A percentile compares a stretch with the other conserved stretches of the same genome.
Conservation (phyloP, 495 filamentous ascomycete genomes). For the Aspergillus olivimuriae region DNA sequence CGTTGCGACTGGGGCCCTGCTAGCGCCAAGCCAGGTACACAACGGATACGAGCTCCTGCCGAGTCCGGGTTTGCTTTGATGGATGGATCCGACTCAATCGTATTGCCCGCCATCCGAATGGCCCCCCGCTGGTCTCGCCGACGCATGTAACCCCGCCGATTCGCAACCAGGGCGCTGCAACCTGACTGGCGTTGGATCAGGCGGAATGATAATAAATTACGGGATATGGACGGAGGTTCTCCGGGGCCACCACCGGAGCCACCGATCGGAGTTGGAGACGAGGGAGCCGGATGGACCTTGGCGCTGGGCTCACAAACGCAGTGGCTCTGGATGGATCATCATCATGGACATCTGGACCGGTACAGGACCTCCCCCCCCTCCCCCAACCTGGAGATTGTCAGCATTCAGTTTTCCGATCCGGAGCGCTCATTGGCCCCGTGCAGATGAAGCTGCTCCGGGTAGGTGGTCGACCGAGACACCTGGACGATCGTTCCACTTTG, state of each 20-base stretch:
- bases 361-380: background rate
- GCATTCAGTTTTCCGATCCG: conserved; percentile 3
- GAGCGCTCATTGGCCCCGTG: background rate
- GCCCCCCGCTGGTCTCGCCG: background rate
- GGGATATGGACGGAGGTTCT: too few relatives aligned
- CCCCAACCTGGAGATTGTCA: conserved; percentile 2
- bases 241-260: too few relatives aligned
- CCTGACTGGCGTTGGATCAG: too few relatives aligned
- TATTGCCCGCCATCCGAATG: too few relatives aligned
- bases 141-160: background rate
- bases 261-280: too few relatives aligned
- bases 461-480: background rate
- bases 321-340: background rate
- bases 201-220: too few relatives aligned
- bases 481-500: background rate
- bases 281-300: too few relatives aligned
- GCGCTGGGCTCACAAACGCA: too few relatives aligned
- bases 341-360: background rate
- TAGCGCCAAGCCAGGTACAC: background rate
- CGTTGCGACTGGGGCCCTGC: background rate
- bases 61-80: background rate
- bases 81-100: background rate
- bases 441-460: background rate
- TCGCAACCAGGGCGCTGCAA: too few relatives aligned
- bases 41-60: conserved; percentile 6